Conservation (phyloP, 1,139 yeast genomes). For the Arxiozyma slooffiae region DNA sequence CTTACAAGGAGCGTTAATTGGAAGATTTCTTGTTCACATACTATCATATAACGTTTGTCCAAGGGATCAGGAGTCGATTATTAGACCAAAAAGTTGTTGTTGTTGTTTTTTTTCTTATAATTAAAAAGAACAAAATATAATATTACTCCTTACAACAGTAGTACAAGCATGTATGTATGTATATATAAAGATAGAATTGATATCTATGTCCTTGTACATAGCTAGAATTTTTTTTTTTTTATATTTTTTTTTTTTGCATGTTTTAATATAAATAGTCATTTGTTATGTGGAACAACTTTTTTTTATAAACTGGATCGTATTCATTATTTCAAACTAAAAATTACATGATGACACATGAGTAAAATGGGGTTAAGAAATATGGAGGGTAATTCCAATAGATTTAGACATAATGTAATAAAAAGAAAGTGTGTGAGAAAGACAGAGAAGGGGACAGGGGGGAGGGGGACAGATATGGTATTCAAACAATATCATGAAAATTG, state of each 20-base stretch:
- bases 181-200: background rate
- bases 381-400: background rate
- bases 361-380: background rate
- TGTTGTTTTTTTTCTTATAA: slow-evolving; percentile 18
- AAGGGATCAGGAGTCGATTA: slow-evolving; percentile 72
- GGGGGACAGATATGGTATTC: no score
- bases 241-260: no score
- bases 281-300: no score
- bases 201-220: background rate
- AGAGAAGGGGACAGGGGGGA: background rate
- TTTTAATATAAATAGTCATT: no score
- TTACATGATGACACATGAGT: no score
- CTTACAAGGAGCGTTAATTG: slow-evolving; percentile 90
- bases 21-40: slow-evolving; percentile 67
- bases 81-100: slow-evolving; percentile 52
- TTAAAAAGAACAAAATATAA: background rate
- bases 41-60: slow-evolving; percentile 73
- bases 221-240: background rate
- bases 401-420: no score
- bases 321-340: background rate
- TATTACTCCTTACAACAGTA: background rate
- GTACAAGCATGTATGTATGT: no score
- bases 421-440: no score
- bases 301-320: background rate
- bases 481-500: background rate